Conservation (phyloP, 768 basidiomycete species). For the Phylloporus arenicola region DNA sequence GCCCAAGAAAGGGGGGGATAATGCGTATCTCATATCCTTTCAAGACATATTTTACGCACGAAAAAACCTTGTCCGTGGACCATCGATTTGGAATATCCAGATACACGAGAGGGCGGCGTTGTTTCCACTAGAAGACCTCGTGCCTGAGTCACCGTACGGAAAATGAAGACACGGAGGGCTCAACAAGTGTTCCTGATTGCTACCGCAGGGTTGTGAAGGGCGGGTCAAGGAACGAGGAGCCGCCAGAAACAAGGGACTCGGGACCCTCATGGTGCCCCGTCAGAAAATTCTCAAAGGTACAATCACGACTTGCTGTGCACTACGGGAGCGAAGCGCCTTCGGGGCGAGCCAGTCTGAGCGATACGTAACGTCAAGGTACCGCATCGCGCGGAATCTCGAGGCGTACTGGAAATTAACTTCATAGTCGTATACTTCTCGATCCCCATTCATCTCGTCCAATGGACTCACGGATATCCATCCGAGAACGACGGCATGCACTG, state of each 20-base stretch:
- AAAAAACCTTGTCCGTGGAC: constrained; percentile 2
- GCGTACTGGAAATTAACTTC: constrained; percentile 11
- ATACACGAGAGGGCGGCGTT: constrained; percentile 2
- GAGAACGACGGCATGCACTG: not conserved
- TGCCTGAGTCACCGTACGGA: constrained; percentile 10
- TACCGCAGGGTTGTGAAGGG: not conserved
- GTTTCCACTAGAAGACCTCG: constrained; percentile 18
- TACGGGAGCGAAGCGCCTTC: not conserved
- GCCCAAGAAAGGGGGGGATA: constrained; percentile 12
- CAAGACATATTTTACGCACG: not conserved
- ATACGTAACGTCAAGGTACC: constrained; percentile 5
- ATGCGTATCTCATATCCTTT: constrained; percentile 12
- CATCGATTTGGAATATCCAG: constrained; percentile 10
- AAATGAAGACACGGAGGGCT: constrained; percentile 11
- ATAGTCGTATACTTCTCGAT: not conserved
- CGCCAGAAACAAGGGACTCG: not conserved
- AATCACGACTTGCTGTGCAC: not conserved
- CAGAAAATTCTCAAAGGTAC: not conserved
- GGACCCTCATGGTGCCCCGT: not conserved
- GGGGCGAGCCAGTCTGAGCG: constrained; percentile 7
- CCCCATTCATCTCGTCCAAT: constrained; percentile 3
- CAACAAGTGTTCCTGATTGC: constrained; percentile 5
- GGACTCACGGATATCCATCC: constrained; percentile 5
- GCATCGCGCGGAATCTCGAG: constrained; percentile 8
- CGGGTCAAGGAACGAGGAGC: constrained; percentile 1